These are phyloP conservation scores for Leccinum griseonigrum DNA, from an alignment of 1,284 basidiomycete species.

Conservation along the genomic window DNA sequence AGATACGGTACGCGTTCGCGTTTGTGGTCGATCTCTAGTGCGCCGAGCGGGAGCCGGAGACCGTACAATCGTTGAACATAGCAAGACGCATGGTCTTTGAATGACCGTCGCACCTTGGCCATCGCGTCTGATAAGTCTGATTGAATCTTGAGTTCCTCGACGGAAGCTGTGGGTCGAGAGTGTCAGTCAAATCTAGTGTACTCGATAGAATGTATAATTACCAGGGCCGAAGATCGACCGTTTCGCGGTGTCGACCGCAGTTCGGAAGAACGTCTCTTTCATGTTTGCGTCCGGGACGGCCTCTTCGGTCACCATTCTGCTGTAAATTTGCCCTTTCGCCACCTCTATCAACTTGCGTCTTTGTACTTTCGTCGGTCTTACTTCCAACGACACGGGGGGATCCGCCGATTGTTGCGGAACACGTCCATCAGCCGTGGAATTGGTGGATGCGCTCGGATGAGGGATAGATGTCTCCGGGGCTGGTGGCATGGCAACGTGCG, in stretches of 20 bases:
- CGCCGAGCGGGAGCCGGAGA: neutral
- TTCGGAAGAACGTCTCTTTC: neutral
- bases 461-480: too few species aligned
- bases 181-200: neutral
- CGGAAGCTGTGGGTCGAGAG: neutral
- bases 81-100: neutral
- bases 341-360: neutral
- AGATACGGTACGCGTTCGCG: neutral
- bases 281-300: neutral
- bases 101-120: neutral
- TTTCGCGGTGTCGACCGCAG: neutral
- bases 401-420: too few species aligned
- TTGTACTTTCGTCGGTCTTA: neutral
- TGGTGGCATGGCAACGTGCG: too few species aligned
- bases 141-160: neutral
- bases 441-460: too few species aligned
- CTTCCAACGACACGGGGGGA: too few species aligned
- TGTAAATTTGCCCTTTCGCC: neutral
- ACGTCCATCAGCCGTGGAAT: too few species aligned
- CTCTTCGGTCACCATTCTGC: neutral
- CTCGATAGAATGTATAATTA: neutral
- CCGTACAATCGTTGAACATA: neutral
- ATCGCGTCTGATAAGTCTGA: neutral
- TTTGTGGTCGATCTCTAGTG: neutral
- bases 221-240: neutral